Percentiles rank a stretch among this genome's conserved stretches.
phyloP scores from a whole-genome alignment of 495 filamentous ascomycete species.

The Aspergillus biplanus region DNA sequence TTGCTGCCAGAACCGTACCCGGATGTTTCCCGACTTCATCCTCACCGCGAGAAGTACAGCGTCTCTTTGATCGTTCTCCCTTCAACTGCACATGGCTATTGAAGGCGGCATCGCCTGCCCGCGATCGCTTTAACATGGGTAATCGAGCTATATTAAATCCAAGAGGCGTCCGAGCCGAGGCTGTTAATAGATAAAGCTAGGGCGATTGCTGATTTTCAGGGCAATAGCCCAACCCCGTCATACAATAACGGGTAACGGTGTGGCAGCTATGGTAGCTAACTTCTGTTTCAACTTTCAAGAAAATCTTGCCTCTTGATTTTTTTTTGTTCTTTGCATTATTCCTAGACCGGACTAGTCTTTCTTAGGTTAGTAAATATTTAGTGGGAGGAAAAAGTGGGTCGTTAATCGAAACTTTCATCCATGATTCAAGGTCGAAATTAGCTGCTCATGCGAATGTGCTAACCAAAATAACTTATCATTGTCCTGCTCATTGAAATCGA shows the following conservation, averaged over 20 bases:
- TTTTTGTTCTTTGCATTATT: slow-evolving; percentile 29
- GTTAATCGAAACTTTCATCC: slow-evolving; percentile 5
- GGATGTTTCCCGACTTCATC: slow-evolving; percentile 2
- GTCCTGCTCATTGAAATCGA: neutral
- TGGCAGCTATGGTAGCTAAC: neutral
- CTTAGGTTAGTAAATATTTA: slow-evolving; percentile 7
- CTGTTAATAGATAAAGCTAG: neutral
- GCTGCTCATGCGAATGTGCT: neutral
- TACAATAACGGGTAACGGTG: neutral
- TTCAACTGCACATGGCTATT: slow-evolving; percentile 28
- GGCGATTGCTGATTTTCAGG: neutral
- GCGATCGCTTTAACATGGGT: slow-evolving; percentile 35
- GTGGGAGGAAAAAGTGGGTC: slow-evolving; percentile 3
- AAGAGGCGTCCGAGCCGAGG: neutral
- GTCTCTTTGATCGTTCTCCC: slow-evolving; percentile 38
- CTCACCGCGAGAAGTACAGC: slow-evolving; percentile 34
- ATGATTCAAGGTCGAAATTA: neutral
- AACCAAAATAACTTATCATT: neutral
- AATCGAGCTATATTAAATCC: neutral
- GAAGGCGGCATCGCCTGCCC: slow-evolving; percentile 36
- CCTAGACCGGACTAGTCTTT: slow-evolving; percentile 5
- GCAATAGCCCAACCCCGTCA: neutral
- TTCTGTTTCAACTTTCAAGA: slow-evolving; percentile 9
- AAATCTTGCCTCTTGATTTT: slow-evolving; percentile 10
- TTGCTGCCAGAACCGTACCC: neutral